phyloP scores from a whole-genome alignment of 768 basidiomycete species.

The Boletus insuetus region DNA sequence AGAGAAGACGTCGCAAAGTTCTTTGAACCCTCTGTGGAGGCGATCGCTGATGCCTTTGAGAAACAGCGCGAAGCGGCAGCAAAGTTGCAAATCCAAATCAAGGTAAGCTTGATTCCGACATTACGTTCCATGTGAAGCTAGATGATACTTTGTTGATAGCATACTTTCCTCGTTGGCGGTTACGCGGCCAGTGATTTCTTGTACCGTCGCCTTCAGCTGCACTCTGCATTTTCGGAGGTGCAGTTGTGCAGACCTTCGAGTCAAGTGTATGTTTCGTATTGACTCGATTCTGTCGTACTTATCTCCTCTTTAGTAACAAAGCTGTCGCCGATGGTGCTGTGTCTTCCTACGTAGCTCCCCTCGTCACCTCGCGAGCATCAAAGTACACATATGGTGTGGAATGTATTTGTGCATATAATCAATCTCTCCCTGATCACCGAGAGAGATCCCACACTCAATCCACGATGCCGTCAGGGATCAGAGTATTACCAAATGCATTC shows the following conservation, averaged over 20 bases:
- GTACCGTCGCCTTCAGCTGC: constrained; percentile 37
- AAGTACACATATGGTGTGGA: constrained; percentile 12
- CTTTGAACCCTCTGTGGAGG: constrained; percentile 42
- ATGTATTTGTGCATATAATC: not conserved
- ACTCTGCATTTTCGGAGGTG: constrained; percentile 33
- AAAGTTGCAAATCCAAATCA: constrained; percentile 25
- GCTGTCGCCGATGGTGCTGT: constrained; percentile 52
- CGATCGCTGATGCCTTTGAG: constrained; percentile 32
- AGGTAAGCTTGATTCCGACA: not conserved
- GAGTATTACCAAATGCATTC: constrained; percentile 34
- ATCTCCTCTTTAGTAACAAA: constrained; percentile 31
- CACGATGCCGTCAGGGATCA: constrained; percentile 25
- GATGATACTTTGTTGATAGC: constrained; percentile 8
- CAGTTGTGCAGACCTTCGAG: constrained; percentile 46
- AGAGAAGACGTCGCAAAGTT: constrained; percentile 36
- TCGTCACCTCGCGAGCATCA: constrained; percentile 42
- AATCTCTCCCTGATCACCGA: constrained; percentile 34
- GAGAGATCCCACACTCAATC: constrained; percentile 21
- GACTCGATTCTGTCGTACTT: not conserved
- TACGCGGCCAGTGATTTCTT: constrained; percentile 48
- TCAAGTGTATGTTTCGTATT: constrained; percentile 38
- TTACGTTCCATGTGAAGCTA: not conserved
- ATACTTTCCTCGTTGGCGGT: constrained; percentile 48
- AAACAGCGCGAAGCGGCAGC: constrained; percentile 22
- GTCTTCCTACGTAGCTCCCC: constrained; percentile 20